Conservation (phyloP, 305 asterid genomes). For the Solanum hybrid region DNA sequence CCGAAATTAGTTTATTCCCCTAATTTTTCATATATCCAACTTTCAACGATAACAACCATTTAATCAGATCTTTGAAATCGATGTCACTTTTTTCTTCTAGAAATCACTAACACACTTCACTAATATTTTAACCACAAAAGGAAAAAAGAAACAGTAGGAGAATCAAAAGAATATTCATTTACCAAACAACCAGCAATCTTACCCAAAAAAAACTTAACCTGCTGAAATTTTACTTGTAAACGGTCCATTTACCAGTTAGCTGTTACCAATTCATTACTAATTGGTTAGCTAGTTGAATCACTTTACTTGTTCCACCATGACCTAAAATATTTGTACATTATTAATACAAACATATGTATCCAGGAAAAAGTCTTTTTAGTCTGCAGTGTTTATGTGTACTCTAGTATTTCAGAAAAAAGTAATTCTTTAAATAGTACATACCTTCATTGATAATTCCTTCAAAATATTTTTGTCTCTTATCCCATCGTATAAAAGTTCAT, state of each 20-base stretch:
- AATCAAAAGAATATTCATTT: background rate
- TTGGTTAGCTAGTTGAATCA: background rate
- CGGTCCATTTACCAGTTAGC: background rate
- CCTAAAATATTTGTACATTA: background rate
- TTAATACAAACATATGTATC: background rate
- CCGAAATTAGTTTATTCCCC: background rate
- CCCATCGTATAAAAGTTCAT: slow-evolving; percentile 69
- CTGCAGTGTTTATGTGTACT: background rate
- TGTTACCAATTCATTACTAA: background rate
- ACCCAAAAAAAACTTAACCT: background rate
- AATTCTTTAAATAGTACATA: slow-evolving; percentile 11
- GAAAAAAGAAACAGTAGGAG: background rate
- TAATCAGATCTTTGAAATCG: background rate
- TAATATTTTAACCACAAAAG: background rate
- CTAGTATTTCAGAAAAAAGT: slow-evolving; percentile 2
- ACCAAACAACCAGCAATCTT: background rate
- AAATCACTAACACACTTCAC: background rate
- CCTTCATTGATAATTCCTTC: slow-evolving; percentile 27
- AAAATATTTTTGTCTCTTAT: slow-evolving; percentile 60
- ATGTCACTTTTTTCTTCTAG: background rate
- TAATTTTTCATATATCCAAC: background rate
- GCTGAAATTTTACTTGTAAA: background rate
- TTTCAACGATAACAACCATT: background rate
- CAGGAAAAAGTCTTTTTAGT: background rate
- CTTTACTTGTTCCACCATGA: background rate